Percentiles rank a stretch among this genome's conserved stretches.
Evolutionary conservation across 805 yeast species (phyloP).

Genomic region (Spathaspora gorwiae): DNA sequence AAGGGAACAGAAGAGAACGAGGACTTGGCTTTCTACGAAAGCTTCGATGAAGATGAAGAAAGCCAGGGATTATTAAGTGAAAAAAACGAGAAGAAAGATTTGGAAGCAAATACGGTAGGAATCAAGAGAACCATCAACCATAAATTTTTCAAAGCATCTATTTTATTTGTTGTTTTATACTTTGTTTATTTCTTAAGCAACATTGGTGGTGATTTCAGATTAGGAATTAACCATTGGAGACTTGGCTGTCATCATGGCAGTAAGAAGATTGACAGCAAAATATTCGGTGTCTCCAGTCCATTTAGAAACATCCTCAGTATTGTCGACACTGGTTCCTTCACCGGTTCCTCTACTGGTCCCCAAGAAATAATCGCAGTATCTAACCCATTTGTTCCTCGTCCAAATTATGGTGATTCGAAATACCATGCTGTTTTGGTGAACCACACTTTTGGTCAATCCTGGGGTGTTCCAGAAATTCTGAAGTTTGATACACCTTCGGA

Average conservation of each 20-base stretch:
- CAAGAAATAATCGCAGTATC: conserved; percentile 22
- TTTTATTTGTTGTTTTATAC: background rate
- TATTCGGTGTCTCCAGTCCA: background rate
- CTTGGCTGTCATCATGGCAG: background rate
- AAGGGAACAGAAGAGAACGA: background rate
- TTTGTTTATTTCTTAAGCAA: background rate
- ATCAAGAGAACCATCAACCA: too few species aligned
- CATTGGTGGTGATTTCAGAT: background rate
- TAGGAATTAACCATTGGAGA: background rate
- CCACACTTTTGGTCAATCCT: conserved; percentile 52
- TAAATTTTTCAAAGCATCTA: too few species aligned
- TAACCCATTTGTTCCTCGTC: conserved; percentile 21
- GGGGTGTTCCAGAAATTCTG: conserved; percentile 51
- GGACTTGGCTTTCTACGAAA: background rate
- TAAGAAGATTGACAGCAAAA: background rate
- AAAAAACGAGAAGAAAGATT: background rate
- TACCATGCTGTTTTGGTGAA: conserved; percentile 36
- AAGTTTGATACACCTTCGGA: conserved; percentile 40
- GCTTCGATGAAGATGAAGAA: background rate
- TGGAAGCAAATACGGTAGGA: background rate
- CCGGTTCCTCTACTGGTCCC: background rate
- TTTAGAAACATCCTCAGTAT: background rate
- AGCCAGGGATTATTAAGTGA: background rate
- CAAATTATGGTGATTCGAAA: conserved; percentile 30
- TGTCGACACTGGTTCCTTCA: conserved; percentile 1